Evolutionary conservation across 257 asterid species (phyloP).

Genomic region (Verbena officinalis): DNA sequence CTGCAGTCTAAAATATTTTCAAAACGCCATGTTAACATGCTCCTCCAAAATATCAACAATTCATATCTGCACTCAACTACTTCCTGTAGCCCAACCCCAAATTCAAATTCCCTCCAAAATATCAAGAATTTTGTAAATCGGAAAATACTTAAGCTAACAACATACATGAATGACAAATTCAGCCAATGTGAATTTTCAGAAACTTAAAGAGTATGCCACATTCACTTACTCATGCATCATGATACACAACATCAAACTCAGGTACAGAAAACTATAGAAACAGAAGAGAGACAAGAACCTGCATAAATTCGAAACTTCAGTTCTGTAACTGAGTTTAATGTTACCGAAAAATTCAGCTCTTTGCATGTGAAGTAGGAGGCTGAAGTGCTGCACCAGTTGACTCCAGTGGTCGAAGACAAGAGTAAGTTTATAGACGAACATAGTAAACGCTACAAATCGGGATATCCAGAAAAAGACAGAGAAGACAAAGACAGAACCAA

Average conservation of each 20-base stretch:
- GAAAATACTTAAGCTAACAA: neutral
- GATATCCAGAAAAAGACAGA: constrained; percentile 26
- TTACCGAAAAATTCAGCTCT: constrained; percentile 6
- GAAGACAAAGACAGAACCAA: neutral
- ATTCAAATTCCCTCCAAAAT: constrained; percentile 20
- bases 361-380: constrained; percentile 33
- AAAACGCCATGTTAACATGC: neutral
- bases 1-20: too few relatives aligned
- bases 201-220: neutral
- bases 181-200: neutral
- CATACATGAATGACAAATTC: neutral
- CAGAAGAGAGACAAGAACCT: neutral
- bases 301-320: constrained; percentile 6
- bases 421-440: constrained; percentile 5
- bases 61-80: too few relatives aligned
- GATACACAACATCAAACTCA: neutral
- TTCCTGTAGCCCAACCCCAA: too few relatives aligned
- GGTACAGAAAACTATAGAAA: neutral
- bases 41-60: too few relatives aligned
- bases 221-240: neutral
- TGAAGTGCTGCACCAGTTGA: constrained; percentile 14
- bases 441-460: neutral
- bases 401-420: constrained; percentile 1
- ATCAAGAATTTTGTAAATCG: neutral
- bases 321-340: neutral